Conservation (phyloP, 1,284 basidiomycete genomes). For the Taiwanofungus camphoratus region DNA sequence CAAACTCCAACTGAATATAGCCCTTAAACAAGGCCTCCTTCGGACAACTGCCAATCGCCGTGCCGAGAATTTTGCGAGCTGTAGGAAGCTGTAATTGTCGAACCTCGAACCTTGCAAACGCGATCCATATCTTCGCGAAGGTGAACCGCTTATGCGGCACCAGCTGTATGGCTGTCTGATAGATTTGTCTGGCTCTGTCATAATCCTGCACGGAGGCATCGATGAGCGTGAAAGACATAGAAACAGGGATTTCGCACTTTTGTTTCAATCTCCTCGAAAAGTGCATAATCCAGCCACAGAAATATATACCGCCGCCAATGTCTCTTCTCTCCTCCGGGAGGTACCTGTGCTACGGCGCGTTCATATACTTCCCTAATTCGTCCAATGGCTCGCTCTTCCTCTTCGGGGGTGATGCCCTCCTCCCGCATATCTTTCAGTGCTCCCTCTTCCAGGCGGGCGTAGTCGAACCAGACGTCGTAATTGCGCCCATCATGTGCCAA, state of each 20-base stretch:
- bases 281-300: conserved; percentile 92
- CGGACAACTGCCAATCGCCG: conserved; percentile 87
- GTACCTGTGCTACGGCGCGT: conserved; percentile 92
- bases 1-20: conserved; percentile 86
- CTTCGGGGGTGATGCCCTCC: conserved; percentile 68
- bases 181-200: conserved; percentile 82
- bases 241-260: conserved; percentile 44
- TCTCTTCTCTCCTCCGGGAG: conserved; percentile 83
- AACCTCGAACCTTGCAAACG: conserved; percentile 88
- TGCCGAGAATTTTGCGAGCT: conserved; percentile 84
- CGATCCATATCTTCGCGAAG: conserved; percentile 88
- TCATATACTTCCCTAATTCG: conserved; percentile 94
- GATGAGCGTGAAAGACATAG: conserved; percentile 1
- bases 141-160: conserved; percentile 93
- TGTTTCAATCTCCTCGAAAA: conserved; percentile 96
- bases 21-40: conserved; percentile 89
- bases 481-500: conserved; percentile 83
- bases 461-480: conserved; percentile 99
- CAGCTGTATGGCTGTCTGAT: conserved; percentile 79
- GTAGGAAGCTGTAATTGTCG: conserved; percentile 74
- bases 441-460: conserved; percentile 89
- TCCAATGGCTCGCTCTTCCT: conserved; percentile 49
- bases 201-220: conserved; percentile 54
- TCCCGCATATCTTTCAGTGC: conserved; percentile 72
- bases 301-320: conserved; percentile 98